Evolutionary conservation across 371 early-diverging fungal species (phyloP), one percentile per base, ranked within the genome.

Genomic region (Funneliformis caledonium): DNA sequence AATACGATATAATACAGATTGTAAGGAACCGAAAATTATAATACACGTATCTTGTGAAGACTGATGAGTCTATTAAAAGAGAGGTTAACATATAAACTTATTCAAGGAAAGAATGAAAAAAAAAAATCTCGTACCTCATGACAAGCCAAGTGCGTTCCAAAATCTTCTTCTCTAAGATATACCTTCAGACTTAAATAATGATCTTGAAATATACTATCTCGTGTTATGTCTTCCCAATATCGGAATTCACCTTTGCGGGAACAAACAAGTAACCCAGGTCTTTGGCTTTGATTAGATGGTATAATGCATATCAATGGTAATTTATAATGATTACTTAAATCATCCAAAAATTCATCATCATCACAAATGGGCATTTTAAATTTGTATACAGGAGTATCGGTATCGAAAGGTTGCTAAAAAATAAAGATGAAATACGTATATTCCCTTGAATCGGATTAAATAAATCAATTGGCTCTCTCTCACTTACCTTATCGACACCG

Each of bases 221-320:
- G 19, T 12, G 50, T 56, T 56, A 79, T 42, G 59, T 79, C 67
- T 43, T 56, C 43, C 80, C 80, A 79, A 43, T 79, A 79, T 8
- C 80, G 68, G 43, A 79, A 56, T 59, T 79, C 60, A 6, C 80
- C 80, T 59, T 56, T 70, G 14, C 60, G 72, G 2, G 80, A 48
- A 42, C 70, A 79, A n/a, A 45, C 80, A n/a, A 79, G n/a, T 60
- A 79, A 42, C 8, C 80, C 80, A 9, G 72, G 50, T 48, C 31
- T 60, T 47, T 47, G 7, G 33, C 43, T 4, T 59, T 70, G 31
- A 59, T n/a, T 33, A 37, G 69, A 48, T n/a, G 80, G 69, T 33
- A 79, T 64, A 12, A 79, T 52, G 26, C 70, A 70, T 9, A 79
- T 52, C 4, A 79, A 42, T 48, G 80, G 80, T 67, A 70, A 33